Evolutionary conservation across 305 asterid species (phyloP), one percentile per base, ranked within the genome.

Genomic region (Fraxinus velutina): DNA sequence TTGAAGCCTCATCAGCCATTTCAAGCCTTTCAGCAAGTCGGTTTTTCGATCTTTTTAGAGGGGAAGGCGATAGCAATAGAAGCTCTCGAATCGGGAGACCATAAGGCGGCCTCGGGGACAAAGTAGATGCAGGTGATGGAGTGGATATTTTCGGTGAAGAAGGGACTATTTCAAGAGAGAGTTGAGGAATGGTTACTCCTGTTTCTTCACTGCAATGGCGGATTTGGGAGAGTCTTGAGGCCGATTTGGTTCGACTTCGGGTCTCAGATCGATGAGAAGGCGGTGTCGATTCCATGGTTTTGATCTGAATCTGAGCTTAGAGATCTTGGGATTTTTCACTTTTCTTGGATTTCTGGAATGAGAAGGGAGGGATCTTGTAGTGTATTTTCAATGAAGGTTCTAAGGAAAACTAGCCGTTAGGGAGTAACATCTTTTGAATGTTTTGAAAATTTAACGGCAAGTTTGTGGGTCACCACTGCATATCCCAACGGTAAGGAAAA

Each of bases 131-230:
- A 0, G 88, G 90, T n/a, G 90, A 89, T 13, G 92, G 87, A 44
- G 89, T 83, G 3, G 88, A 85, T 79, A 74, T 77, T 83, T 85
- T 82, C 5, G 90, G 93, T 0, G 98, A 91, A 81, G 88, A 90
- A 76, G 96, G 92, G 77, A 90, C 91, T n/a, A 89, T 85, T 37
- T 95, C 99, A 22, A 93, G 92, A 22, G 94, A 89, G 71, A 92
- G 90, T 47, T 84, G 84, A 22, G 94, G 92, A 44, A 89, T 88
- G 5, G 88, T 83, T 1, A 89, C 78, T 47, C 85, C 92, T 0
- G 79, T 85, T 80, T 84, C 86, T 37, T 88, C 90, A 80, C 86
- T 84, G 85, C 81, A 84, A 21, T 82, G 91, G 44, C 97, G 95
- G 89, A 92, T 90, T 82, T 87, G 91, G 21, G 97, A 89, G 74